phyloP scores from a whole-genome alignment of 2,329 filamentous ascomycete species.

The Trichoderma lentiforme region DNA sequence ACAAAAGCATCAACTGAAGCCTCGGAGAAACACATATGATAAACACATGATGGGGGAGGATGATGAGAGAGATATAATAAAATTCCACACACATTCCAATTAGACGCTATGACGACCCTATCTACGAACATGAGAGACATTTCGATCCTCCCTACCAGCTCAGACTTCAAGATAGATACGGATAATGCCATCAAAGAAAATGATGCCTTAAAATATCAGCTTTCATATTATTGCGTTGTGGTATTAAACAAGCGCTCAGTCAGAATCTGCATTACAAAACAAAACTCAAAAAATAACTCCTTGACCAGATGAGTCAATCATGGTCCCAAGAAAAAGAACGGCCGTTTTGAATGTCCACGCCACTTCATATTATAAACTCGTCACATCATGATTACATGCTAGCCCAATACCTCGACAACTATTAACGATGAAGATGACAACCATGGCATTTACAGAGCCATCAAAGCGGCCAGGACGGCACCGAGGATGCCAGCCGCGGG shows the following conservation, averaged over 20 bases:
- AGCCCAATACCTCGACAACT: constrained; percentile 2
- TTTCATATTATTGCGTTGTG: constrained; percentile 1
- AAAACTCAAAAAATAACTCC: not conserved
- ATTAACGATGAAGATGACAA: not conserved
- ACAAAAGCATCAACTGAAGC: not conserved
- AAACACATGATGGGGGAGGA: not conserved
- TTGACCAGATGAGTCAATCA: not conserved
- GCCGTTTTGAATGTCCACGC: constrained; percentile 2
- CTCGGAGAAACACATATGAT: not conserved
- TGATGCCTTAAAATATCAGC: not conserved
- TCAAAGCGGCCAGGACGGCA: constrained; percentile 30
- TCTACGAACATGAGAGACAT: not conserved
- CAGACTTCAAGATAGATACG: not conserved
- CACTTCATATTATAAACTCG: constrained; percentile 3
- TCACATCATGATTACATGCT: constrained; percentile 17
- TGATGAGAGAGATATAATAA: not conserved
- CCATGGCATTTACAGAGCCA: constrained; percentile 32
- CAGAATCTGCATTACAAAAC: not conserved
- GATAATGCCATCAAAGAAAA: not conserved
- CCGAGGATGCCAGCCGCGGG: constrained; percentile 30
- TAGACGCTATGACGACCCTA: not conserved
- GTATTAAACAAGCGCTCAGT: not conserved
- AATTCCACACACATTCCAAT: not conserved
- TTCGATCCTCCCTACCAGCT: not conserved
- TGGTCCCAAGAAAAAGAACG: not conserved